Evolutionary conservation across 106 monocot genomes (phyloP), one percentile per base, ranked within the genome.

Genomic region (Alisma plantagoaquatica): DNA sequence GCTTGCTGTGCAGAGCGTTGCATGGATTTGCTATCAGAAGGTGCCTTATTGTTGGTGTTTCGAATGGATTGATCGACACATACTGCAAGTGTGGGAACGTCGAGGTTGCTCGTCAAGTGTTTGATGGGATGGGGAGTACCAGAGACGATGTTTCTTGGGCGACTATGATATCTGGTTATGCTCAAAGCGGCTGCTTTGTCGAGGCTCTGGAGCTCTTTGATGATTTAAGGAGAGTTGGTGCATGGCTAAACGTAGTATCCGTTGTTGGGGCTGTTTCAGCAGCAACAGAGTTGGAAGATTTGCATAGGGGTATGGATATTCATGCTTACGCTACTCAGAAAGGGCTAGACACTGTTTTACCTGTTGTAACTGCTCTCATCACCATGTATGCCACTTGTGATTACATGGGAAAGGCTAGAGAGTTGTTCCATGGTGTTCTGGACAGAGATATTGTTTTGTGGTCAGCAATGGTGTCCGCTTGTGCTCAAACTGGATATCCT

Each of bases 381-480:
- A 75, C 75, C 16, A 78, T 87, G 82, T 79, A 87, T 60, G 75
- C 82, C 7, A 82, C 63, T 31, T 78, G 75, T 21, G 78, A 77
- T 23, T 71, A 76, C 16, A 21, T 70, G 28, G 63, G 62, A 17
- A 75, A 70, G 45, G 77, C 87, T 4, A 73, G 56, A 32, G 25
- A 41, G 3, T 28, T 82, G 24, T 87, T 87, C 55, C 57, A 75
- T n/a, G 69, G 55, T 28, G 75, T 82, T 5, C 17, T 43, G 1
- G 46, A 70, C 43, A 87, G 66, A 68, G 87, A 87, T 66, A 28
- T 63, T 16, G 56, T 87, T 70, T 72, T 78, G 62, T 87, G 87
- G 87, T 87, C 87, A 30, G 87, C 87, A 8, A 75, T 81, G 72
- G 73, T 87, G 14, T 87, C 87, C 11, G 82, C 72, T 10, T 67